These are phyloP conservation scores for Schwanniomyces sp. DNA, from an alignment of 805 yeast genomes.

Conservation along the genomic window DNA sequence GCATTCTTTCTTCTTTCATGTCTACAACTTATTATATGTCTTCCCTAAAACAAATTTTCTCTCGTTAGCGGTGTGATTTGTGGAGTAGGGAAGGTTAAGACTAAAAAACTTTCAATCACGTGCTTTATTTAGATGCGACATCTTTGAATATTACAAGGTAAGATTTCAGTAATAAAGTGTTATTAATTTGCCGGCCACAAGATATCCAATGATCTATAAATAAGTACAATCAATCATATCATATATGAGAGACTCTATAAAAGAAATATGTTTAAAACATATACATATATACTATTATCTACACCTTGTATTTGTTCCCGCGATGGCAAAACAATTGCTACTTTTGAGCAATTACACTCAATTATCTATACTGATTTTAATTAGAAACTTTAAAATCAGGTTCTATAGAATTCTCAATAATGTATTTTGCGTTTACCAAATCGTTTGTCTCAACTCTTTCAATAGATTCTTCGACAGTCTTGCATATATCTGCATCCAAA, in stretches of 20 bases:
- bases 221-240: neutral
- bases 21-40: constrained; percentile 17
- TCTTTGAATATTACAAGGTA: too few species aligned
- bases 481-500: constrained; percentile 48
- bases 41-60: too few species aligned
- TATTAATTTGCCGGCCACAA: constrained; percentile 12
- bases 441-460: constrained; percentile 54
- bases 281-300: too few species aligned
- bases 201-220: neutral
- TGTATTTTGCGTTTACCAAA: constrained; percentile 52
- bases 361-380: neutral
- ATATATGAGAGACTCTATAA: neutral
- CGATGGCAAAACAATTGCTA: too few species aligned
- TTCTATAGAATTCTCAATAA: constrained; percentile 7
- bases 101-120: too few species aligned
- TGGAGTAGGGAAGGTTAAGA: too few species aligned
- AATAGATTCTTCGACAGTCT: constrained; percentile 45
- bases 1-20: neutral
- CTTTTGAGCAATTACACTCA: neutral
- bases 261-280: too few species aligned
- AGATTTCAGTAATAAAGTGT: too few species aligned
- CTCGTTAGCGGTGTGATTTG: too few species aligned
- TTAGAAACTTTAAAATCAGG: constrained; percentile 1
- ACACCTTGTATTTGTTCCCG: too few species aligned
- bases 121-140: too few species aligned